Evolutionary conservation across 2,329 filamentous ascomycete species (phyloP).

Genomic region (Harringtonia aguacate): DNA sequence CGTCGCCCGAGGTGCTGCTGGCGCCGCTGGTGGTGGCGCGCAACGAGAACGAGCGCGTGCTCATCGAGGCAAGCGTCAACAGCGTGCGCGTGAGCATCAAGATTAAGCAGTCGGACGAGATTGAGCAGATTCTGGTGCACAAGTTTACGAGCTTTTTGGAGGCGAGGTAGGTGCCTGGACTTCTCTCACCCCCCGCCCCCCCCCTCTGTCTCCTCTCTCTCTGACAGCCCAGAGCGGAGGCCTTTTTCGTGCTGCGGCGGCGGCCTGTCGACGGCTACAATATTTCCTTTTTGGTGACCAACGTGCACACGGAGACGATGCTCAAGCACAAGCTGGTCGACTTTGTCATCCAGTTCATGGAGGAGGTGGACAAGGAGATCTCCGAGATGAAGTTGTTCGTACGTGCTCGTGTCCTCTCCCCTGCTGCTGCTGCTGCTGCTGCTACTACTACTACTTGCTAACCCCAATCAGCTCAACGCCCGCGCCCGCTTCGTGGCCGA

Average conservation of each 20-base stretch:
- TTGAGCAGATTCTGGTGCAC: slow-evolving; percentile 94
- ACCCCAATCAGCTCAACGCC: slow-evolving; percentile 72
- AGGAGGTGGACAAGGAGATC: slow-evolving; percentile 99
- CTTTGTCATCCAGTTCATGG: slow-evolving; percentile 99
- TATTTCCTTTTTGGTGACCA: slow-evolving; percentile 97
- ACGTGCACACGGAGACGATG: slow-evolving; percentile 98
- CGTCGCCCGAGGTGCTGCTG: slow-evolving; percentile 85
- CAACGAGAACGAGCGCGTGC: slow-evolving; percentile 93
- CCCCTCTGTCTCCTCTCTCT: no score
- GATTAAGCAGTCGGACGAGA: slow-evolving; percentile 99
- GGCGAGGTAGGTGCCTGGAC: no score
- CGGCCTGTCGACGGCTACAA: slow-evolving; percentile 98
- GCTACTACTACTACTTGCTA: no score
- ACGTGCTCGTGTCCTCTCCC: slow-evolving; percentile 29
- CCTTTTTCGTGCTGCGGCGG: slow-evolving; percentile 90
- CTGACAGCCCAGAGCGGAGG: slow-evolving; percentile 92
- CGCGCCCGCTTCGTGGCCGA: slow-evolving; percentile 95
- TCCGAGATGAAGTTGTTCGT: slow-evolving; percentile 99
- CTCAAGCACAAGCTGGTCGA: slow-evolving; percentile 98
- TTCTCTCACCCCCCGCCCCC: no score
- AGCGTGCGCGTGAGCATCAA: slow-evolving; percentile 94
- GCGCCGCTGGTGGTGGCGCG: slow-evolving; percentile 84
- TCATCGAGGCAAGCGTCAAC: slow-evolving; percentile 96
- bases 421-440: slow-evolving; percentile 1
- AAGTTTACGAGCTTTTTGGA: slow-evolving; percentile 96